These are phyloP conservation scores for Ottelia alismoides DNA, from an alignment of 106 monocot species.

Conservation along the genomic window DNA sequence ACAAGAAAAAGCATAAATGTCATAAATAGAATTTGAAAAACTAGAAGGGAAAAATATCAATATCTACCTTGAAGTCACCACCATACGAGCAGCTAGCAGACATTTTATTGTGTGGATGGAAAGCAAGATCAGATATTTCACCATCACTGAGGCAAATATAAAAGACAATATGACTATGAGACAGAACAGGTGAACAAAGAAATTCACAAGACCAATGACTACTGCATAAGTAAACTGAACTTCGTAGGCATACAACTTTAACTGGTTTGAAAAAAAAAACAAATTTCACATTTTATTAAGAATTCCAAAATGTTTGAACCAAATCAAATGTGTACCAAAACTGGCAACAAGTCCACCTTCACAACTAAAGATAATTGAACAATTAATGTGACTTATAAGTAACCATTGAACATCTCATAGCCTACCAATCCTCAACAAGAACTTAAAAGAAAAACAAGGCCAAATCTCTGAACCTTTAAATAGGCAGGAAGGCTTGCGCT, in stretches of 20 bases:
- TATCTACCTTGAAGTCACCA: slow-evolving; percentile 86
- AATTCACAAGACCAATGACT: background rate
- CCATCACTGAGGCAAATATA: slow-evolving; percentile 34
- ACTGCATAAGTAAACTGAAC: background rate
- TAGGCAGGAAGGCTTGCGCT: no score
- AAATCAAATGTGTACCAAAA: no score
- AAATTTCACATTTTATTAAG: background rate
- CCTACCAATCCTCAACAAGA: no score
- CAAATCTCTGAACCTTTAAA: no score
- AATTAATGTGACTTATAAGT: no score
- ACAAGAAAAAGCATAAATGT: slow-evolving; percentile 2
- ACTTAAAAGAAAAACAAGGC: no score
- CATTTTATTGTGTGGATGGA: slow-evolving; percentile 51
- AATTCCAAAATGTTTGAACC: no score
- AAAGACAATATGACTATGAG: background rate
- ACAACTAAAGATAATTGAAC: no score
- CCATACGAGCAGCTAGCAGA: slow-evolving; percentile 78
- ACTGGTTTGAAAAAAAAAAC: no score
- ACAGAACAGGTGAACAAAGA: background rate
- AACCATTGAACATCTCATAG: no score
- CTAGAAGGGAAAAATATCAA: background rate
- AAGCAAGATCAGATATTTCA: slow-evolving; percentile 69
- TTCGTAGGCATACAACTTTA: no score
- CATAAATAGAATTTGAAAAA: background rate
- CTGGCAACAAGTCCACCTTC: no score